Evolutionary conservation across 495 filamentous ascomycete species (phyloP).

Genomic region (Trypethelium eluteriae): DNA sequence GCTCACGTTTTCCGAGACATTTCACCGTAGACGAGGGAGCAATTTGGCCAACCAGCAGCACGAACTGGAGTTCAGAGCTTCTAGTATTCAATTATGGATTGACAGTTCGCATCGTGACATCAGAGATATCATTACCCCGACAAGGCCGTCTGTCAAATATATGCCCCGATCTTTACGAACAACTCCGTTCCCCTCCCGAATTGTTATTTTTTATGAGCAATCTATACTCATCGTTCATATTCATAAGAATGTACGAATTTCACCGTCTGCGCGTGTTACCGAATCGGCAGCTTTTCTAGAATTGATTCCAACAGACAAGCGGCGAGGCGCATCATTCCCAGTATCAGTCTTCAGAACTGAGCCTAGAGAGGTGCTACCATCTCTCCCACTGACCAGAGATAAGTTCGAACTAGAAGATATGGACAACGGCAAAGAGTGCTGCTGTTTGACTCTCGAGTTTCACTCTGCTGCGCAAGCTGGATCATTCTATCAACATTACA

Average conservation of each 20-base stretch:
- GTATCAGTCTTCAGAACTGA: not conserved
- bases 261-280: not conserved
- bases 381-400: not conserved
- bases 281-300: not conserved
- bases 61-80: not conserved
- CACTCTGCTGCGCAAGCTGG: not conserved
- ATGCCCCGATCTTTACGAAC: not conserved
- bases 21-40: not conserved
- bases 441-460: not conserved
- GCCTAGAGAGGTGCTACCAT: not conserved
- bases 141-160: not conserved
- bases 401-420: not conserved
- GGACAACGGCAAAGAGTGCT: not conserved
- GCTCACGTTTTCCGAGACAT: not conserved
- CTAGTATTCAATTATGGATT: not conserved
- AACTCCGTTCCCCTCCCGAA: not conserved
- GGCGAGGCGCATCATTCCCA: not conserved
- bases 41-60: too few species aligned
- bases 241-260: not conserved
- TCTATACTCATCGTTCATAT: not conserved
- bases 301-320: not conserved
- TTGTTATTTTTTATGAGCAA: not conserved
- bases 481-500: not conserved
- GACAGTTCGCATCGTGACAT: not conserved
- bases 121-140: not conserved